Base-by-base conservation (phyloP, 306 rosid genomes). In the Corylus avellana region DNA sequence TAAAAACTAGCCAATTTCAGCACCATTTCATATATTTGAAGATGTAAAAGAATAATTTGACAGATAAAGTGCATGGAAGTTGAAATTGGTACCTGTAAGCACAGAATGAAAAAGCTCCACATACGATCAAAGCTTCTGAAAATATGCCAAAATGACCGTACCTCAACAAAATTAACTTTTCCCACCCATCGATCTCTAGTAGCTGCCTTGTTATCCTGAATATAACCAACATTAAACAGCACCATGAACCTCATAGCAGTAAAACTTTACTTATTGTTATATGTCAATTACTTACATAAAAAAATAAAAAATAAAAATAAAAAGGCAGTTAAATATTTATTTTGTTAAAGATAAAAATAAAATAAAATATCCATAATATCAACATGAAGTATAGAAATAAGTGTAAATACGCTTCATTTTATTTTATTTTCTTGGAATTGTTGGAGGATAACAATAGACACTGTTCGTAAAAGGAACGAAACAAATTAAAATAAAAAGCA, bases 121-220 rank as follows among this genome's bases (percentile, higher is more conserved):
- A 95, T 90, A 69, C 98, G 93, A 64, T 95, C 98, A 87, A 95
- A 95, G 90, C 98, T 95, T 91, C 98, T 86, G 86, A 92, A 95
- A 78, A 91, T 59, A 89, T 95, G 98, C 97, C 96, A 91, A 88
- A 91, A 95, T 51, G 98, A 90, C 82, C 98, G 88, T 79, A 95
- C 92, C 92, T 95, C 98, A 72, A 95, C 98, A 69, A 95, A 95
- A 79, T 92, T 91, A 39, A 82, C 98, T 86, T 95, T 95, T 81
- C 98, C 98, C 67, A 92, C 93, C 98, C 98, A 92, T 85, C 88
- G 87, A 86, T 89, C 97, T 77, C 75, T 84, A 62, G 76, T 63
- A 59, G 77, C 71, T 51, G 90, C 85, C 81, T 89, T 95, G 73
- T 62, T 81, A 79, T 89, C 98, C 98, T 95, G 93, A 56, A 84